These are phyloP conservation scores for Tubosaeta sp. DNA, from an alignment of 768 basidiomycete species.

Conservation along the genomic window DNA sequence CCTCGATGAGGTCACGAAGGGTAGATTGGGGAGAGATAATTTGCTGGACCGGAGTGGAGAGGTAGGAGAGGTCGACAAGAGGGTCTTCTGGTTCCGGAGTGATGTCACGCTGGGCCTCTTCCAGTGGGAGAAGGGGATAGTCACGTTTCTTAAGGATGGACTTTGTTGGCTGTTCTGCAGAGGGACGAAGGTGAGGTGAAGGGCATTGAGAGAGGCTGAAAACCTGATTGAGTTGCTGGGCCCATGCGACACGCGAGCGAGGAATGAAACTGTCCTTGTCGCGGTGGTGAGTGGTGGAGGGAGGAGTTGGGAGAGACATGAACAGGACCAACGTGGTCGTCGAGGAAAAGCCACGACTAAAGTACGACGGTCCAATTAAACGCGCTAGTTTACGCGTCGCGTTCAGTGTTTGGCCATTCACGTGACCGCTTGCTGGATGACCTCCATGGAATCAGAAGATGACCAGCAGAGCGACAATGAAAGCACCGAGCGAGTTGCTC, in stretches of 20 bases:
- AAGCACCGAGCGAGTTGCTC: constrained; percentile 48
- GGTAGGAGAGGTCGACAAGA: constrained; percentile 57
- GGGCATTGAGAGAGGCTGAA: constrained; percentile 36
- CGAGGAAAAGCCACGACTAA: constrained; percentile 7
- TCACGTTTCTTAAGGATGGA: constrained; percentile 66
- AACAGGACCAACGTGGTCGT: constrained; percentile 1
- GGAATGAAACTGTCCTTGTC: constrained; percentile 50
- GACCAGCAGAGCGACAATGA: constrained; percentile 28
- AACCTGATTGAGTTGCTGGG: constrained; percentile 43
- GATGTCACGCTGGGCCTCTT: constrained; percentile 50
- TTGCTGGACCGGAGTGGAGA: constrained; percentile 57
- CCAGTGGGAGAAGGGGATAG: constrained; percentile 33
- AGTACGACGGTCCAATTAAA: constrained; percentile 31
- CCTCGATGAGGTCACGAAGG: constrained; percentile 62
- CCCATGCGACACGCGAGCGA: constrained; percentile 46
- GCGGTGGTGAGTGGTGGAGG: constrained; percentile 50
- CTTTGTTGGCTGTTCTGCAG: constrained; percentile 45
- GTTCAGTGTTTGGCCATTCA: constrained; percentile 29
- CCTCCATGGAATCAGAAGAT: not conserved
- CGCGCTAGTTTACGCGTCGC: constrained; percentile 41
- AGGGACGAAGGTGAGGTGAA: constrained; percentile 30
- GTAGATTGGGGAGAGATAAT: constrained; percentile 49
- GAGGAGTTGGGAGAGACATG: constrained; percentile 59
- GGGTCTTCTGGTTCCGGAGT: constrained; percentile 79
- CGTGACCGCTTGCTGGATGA: constrained; percentile 7